Base-by-base conservation (phyloP, 2,329 filamentous ascomycete species). In the Ophiocordyceps camponoti-saundersi region DNA sequence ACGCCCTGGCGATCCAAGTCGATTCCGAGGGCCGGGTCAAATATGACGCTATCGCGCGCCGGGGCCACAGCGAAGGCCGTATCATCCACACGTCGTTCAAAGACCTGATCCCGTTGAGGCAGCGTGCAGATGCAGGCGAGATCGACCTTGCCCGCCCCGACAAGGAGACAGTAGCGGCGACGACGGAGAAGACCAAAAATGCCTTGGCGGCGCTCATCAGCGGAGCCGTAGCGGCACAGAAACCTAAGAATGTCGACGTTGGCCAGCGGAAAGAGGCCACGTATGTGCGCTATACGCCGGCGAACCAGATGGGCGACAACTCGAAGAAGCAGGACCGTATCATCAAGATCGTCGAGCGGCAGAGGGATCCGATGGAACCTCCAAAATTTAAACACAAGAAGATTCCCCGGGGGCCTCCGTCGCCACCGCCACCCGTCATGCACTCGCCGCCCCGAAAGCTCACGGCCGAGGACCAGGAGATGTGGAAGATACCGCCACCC, bases 301-400 rank as follows among this genome's bases (percentile, higher is more conserved):
- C 89, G 41, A 90, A 92, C 57, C 92, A 98, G 67, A 95, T 98
- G 87, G 92, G 92, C 13, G 86, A 78, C 57, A 72, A 88, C 61
- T 79, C 77, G 39, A 82, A 81, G 63, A 94, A 95, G 67, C 86
- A 88, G 57, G 89, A 96, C 57, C 81, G 92, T 15, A 95, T 98
- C 53, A 93, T 98, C 78, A 96, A 96, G 71, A 96, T 98, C 65
- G 87, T 95, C 36, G 87, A 95, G 63, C 75, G 87, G 48, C 90
- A 96, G 62, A 75, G 82, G 54, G 92, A 98, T 65, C 92, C 92
- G 0, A 85, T 95, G 82, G 90, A 95, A 59, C 92, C 92, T 1
- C 90, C 92, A 2, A 96, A 95, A 59, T 95, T 96, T 69, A 96
- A 96, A 66, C 87, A 95, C 68, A 96, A 96, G 72, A 95, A 95